phyloP scores from a whole-genome alignment of 345 rosid species.

The Gossypium thurberi region DNA sequence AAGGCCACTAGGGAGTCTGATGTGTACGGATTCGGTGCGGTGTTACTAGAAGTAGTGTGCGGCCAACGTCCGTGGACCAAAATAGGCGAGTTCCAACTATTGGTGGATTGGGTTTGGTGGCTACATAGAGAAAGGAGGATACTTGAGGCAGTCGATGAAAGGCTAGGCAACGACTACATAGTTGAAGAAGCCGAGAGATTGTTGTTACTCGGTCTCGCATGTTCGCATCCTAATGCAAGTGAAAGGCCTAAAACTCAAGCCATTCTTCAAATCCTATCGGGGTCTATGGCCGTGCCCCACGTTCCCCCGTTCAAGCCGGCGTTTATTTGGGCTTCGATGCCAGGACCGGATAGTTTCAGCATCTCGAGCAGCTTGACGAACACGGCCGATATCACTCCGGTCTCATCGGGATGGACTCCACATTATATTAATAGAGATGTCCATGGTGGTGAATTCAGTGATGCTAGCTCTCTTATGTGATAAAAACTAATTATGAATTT shows the following conservation, averaged over 20 bases:
- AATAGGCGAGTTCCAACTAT: constrained; percentile 21
- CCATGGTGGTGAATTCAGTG: constrained; percentile 11
- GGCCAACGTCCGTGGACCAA: constrained; percentile 45
- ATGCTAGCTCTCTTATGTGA: constrained; percentile 24
- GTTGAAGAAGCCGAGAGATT: constrained; percentile 40
- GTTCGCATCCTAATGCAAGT: constrained; percentile 42
- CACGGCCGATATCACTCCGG: constrained; percentile 22
- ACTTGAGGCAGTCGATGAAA: constrained; percentile 42
- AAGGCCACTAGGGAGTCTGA: constrained; percentile 58
- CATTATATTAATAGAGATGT: constrained; percentile 18
- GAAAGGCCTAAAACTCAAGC: constrained; percentile 44
- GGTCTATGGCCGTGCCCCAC: constrained; percentile 28
- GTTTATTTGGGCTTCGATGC: constrained; percentile 40
- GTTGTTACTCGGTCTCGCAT: constrained; percentile 39
- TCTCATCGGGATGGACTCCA: constrained; percentile 39
- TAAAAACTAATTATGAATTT: no score
- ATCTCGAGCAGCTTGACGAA: constrained; percentile 6
- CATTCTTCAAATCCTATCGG: constrained; percentile 33
- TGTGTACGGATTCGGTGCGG: constrained; percentile 51
- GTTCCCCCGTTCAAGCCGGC: constrained; percentile 47
- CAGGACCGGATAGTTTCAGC: constrained; percentile 12
- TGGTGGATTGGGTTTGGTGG: constrained; percentile 57
- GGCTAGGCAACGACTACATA: constrained; percentile 26
- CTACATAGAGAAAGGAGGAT: constrained; percentile 39
- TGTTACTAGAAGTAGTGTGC: constrained; percentile 48